phyloP scores from a whole-genome alignment of 177 flowering plant genomes.

The Vitis hybrid region DNA sequence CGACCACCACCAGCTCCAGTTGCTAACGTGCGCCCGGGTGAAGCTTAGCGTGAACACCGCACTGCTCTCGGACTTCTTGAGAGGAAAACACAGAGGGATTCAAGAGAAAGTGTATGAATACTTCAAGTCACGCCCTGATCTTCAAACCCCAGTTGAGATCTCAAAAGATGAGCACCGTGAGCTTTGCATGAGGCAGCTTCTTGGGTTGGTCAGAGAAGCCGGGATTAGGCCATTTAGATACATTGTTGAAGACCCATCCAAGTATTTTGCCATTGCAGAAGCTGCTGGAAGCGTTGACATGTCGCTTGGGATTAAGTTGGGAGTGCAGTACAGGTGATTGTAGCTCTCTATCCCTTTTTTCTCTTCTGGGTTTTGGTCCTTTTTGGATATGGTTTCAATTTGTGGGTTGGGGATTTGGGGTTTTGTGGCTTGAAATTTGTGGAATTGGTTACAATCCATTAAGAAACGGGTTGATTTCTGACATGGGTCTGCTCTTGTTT shows the following conservation, averaged over 20 bases:
- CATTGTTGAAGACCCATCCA: constrained; percentile 65
- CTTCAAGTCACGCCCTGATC: constrained; percentile 78
- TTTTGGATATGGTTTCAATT: background rate
- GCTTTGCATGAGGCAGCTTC: constrained; percentile 80
- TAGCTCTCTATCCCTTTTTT: background rate
- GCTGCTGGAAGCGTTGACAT: constrained; percentile 87
- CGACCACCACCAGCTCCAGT: constrained; percentile 15
- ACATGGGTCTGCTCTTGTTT: no score
- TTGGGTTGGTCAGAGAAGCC: constrained; percentile 73
- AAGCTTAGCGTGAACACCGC: constrained; percentile 36
- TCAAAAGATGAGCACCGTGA: constrained; percentile 70
- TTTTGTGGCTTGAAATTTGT: no score
- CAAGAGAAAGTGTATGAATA: constrained; percentile 68
- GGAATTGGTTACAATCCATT: no score
- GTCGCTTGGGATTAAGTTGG: constrained; percentile 84
- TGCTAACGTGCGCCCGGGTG: constrained; percentile 40
- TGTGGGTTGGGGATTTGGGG: background rate
- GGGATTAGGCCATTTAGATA: constrained; percentile 65
- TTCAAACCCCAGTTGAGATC: constrained; percentile 87
- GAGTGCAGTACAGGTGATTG: constrained; percentile 86
- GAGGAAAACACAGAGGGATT: constrained; percentile 74
- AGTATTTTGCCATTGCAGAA: constrained; percentile 79
- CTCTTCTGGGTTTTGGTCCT: background rate
- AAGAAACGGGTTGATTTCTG: no score
- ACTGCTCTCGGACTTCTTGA: constrained; percentile 56